phyloP scores from a whole-genome alignment of 2,329 filamentous ascomycete genomes.

The Pseudogymnoascus sp. region DNA sequence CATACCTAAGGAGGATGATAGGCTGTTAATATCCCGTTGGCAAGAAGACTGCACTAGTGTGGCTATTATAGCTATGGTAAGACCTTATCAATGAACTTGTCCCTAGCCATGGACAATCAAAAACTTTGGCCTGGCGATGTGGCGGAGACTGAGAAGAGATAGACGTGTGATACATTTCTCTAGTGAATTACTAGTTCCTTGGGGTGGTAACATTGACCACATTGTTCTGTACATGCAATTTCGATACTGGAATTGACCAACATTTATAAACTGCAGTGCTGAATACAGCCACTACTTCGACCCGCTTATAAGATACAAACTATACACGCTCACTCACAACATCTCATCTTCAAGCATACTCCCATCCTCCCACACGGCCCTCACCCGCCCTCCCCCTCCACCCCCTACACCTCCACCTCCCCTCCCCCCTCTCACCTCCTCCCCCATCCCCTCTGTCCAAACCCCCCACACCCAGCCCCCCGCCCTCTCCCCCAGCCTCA shows the following conservation, averaged over 20 bases:
- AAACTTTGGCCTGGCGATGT: too few relatives aligned
- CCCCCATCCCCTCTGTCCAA: not conserved
- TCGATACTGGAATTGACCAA: constrained; percentile 36
- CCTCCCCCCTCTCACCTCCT: not conserved
- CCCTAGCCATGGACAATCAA: too few relatives aligned
- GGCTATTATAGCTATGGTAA: too few relatives aligned
- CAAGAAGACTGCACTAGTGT: too few relatives aligned
- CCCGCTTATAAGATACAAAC: not conserved
- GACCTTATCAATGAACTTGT: too few relatives aligned
- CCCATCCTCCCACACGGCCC: constrained; percentile 4
- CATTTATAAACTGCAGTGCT: constrained; percentile 39
- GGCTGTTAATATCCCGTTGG: too few relatives aligned
- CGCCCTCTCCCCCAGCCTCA: not conserved
- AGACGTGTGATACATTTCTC: too few relatives aligned
- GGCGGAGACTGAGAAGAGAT: too few relatives aligned
- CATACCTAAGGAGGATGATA: too few relatives aligned
- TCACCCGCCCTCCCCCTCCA: not conserved
- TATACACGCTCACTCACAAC: not conserved
- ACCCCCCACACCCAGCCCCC: not conserved
- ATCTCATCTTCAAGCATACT: constrained; percentile 4
- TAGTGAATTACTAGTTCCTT: too few relatives aligned
- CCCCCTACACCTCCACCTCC: not conserved
- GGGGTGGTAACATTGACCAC: not conserved
- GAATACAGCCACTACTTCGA: constrained; percentile 35
- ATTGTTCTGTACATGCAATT: not conserved